Base-by-base conservation (phyloP, 179 eudicot genomes). In the Actinidia chinensis region DNA sequence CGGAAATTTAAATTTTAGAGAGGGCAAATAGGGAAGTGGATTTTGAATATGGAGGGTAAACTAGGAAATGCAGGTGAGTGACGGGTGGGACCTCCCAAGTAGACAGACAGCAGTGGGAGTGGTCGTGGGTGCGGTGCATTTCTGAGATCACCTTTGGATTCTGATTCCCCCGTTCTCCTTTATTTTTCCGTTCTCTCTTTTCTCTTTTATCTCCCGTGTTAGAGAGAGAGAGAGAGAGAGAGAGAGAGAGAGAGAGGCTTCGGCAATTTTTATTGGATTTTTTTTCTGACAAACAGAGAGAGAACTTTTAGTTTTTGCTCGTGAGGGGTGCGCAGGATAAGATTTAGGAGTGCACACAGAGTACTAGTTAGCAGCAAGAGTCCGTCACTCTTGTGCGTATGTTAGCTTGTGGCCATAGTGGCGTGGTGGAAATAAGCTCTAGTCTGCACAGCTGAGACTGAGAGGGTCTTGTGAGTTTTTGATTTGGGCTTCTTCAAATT, bases 271-370 rank as follows among this genome's bases (percentile, higher is more conserved):
- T 43, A 46, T 74, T 28, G 68, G 55, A 44, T 46, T 74, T 61
- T 55, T 67, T 36, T 18, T 23, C 33, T 33, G 47, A 40, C 15
- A 17, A 36, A 15, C 7, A 18, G 52, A 43, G 23, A 68, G 73
- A 67, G 50, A 7, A 54, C 71, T 60, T 48, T 20, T 12, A 9
- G 73, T 52, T 55, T 71, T 80, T 28, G 58, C 42, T 46, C 44
- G n/a, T n/a, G 63, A 10, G 56, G 79, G 77, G 83, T 77, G 81
- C 81, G 83, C 18, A 82, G 83, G 79, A 80, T 85, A 85, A 82
- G 59, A 75, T 52, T 73, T 3, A 17, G 14, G 72, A 25, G 74
- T 25, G 61, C 18, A 20, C 64, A 18, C 44, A 28, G 74, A 43
- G 55, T 8, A 36, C 40, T 36, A 36, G 40, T 36, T 36, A 36